Conservation (phyloP, 2,329 filamentous ascomycete species). For the Fusarium annulatum region DNA sequence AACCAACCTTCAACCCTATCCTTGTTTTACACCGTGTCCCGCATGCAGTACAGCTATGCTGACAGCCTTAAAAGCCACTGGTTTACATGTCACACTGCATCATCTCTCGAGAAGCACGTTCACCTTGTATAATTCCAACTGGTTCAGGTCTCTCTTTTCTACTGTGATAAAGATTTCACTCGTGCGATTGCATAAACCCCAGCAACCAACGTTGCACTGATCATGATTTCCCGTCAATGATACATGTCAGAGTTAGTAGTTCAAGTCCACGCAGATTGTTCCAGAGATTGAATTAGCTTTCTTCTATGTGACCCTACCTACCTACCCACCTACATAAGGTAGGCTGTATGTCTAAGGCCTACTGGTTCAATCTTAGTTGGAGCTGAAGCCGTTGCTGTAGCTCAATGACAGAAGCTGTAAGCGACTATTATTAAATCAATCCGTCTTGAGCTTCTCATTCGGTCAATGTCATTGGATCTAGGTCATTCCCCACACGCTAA, state of each 20-base stretch:
- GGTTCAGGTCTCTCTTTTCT: neutral
- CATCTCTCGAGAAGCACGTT: neutral
- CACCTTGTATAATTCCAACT: neutral
- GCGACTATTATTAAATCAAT: neutral
- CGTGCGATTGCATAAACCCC: neutral
- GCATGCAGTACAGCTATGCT: neutral
- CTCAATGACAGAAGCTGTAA: neutral
- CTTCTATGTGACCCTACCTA: neutral
- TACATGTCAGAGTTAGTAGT: neutral
- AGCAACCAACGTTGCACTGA: neutral
- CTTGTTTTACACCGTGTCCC: slow-evolving; percentile 11
- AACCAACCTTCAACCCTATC: neutral
- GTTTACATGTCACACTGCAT: neutral
- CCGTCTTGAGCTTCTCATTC: neutral
- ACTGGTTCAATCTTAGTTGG: neutral
- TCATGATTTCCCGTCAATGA: neutral
- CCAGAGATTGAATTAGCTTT: neutral
- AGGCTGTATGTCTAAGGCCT: neutral
- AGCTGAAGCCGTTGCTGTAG: neutral
- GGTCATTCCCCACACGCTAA: slow-evolving; percentile 1
- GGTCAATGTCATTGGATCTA: neutral
- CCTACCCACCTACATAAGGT: neutral
- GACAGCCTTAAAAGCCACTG: neutral
- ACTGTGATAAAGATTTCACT: neutral
- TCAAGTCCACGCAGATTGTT: neutral